phyloP scores from a whole-genome alignment of 31 red algal species.

The Endocladia muricata region DNA sequence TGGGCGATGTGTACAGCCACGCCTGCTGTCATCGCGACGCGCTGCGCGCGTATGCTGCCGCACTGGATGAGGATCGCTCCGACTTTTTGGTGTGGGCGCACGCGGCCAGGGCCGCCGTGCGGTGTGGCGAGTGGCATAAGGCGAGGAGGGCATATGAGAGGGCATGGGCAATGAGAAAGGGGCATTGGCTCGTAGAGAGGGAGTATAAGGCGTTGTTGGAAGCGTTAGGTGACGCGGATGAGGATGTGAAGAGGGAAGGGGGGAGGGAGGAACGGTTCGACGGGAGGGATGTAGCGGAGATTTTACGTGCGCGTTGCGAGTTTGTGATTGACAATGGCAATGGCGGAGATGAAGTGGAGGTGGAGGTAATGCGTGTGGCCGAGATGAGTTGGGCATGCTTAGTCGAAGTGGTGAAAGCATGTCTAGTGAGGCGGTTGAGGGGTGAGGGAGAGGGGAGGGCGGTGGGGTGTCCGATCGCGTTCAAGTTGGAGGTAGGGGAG shows the following conservation, averaged over 20 bases:
- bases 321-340: not conserved
- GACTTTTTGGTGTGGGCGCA: constrained; percentile 50
- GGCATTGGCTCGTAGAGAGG: constrained; percentile 31
- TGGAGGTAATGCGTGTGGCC: not conserved
- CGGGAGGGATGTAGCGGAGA: not conserved
- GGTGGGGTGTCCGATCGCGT: not conserved
- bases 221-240: constrained; percentile 55
- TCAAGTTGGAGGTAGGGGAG: not conserved
- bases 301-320: not conserved
- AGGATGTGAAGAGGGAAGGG: constrained; percentile 14
- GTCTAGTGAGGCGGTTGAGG: too few relatives aligned
- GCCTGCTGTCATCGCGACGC: not conserved
- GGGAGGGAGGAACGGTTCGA: not conserved
- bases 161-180: constrained; percentile 23
- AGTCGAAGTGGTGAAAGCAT: constrained; percentile 27
- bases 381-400: constrained; percentile 44
- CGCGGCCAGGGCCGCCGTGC: constrained; percentile 27
- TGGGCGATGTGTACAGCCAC: constrained; percentile 28
- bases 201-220: constrained; percentile 29
- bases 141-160: constrained; percentile 46
- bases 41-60: constrained; percentile 32
- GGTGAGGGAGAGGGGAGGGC: too few relatives aligned
- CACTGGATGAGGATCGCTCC: constrained; percentile 46
- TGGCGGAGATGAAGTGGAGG: constrained; percentile 31
- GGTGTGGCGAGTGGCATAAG: constrained; percentile 34